These are phyloP conservation scores for Phalaenopsis equestris DNA, from an alignment of 106 monocot genomes.

Conservation along the genomic window DNA sequence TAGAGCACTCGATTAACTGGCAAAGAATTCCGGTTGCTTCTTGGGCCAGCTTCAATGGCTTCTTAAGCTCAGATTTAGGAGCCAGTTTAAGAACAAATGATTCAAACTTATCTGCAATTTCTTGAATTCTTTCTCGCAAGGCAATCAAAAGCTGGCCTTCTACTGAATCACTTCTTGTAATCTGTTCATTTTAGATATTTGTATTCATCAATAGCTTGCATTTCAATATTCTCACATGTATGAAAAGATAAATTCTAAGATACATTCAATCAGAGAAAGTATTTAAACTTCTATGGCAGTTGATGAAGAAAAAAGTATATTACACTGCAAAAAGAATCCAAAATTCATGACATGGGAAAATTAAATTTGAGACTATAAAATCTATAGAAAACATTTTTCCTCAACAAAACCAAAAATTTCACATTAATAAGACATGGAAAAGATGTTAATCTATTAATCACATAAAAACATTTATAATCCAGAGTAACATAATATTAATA, in stretches of 20 bases:
- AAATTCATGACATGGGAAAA: background rate
- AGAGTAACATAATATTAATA: background rate
- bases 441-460: background rate
- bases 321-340: background rate
- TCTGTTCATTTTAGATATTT: slow-evolving; percentile 25
- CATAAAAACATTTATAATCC: background rate
- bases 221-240: background rate
- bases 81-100: slow-evolving; percentile 56
- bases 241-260: background rate
- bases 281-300: background rate
- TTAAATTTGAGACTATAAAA: background rate
- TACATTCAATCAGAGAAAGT: background rate
- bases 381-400: background rate
- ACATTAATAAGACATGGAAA: background rate
- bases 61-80: slow-evolving; percentile 37
- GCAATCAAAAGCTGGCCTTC: slow-evolving; percentile 73
- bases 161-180: slow-evolving; percentile 45
- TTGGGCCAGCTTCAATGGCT: slow-evolving; percentile 48
- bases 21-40: slow-evolving; percentile 47
- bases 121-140: slow-evolving; percentile 70
- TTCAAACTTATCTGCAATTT: slow-evolving; percentile 67
- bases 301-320: background rate
- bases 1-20: slow-evolving; percentile 19
- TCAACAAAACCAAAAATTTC: background rate
- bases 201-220: background rate